Conservation (phyloP, 2,329 filamentous ascomycete species). For the Colletotrichum navitas region DNA sequence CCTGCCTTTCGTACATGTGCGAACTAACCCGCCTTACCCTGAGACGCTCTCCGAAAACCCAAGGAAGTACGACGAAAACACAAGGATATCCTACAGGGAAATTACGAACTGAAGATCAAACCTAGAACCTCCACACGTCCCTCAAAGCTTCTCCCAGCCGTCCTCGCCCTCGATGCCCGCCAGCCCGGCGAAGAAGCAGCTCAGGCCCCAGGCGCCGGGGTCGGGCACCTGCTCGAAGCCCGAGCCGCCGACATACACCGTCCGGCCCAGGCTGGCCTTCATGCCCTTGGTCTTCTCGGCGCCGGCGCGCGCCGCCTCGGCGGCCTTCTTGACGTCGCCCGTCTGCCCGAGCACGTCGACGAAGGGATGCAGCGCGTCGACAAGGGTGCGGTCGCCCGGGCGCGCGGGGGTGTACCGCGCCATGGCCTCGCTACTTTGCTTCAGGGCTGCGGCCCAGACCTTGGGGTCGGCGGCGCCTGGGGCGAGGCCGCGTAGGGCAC, state of each 20-base stretch:
- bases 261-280: slow-evolving; percentile 86
- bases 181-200: slow-evolving; percentile 84
- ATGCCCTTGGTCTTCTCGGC: slow-evolving; percentile 91
- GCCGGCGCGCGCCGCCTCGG: slow-evolving; percentile 79
- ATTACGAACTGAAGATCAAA: neutral
- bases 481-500: slow-evolving; percentile 64
- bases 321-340: slow-evolving; percentile 78
- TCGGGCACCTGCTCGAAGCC: slow-evolving; percentile 65
- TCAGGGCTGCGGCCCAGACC: slow-evolving; percentile 74
- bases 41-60: neutral
- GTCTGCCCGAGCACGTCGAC: slow-evolving; percentile 76
- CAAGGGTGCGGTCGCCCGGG: slow-evolving; percentile 88
- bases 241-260: slow-evolving; percentile 81
- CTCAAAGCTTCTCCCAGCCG: slow-evolving; percentile 52
- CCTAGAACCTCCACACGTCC: neutral
- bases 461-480: slow-evolving; percentile 56
- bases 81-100: neutral
- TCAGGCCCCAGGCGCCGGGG: slow-evolving; percentile 79
- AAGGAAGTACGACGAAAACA: neutral
- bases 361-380: slow-evolving; percentile 92
- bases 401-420: slow-evolving; percentile 89
- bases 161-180: slow-evolving; percentile 64
- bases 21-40: neutral
- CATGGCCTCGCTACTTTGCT: slow-evolving; percentile 77
- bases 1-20: slow-evolving; percentile 15